Evolutionary conservation across 306 rosid genomes (phyloP).

Genomic region (Parietaria judaica): DNA sequence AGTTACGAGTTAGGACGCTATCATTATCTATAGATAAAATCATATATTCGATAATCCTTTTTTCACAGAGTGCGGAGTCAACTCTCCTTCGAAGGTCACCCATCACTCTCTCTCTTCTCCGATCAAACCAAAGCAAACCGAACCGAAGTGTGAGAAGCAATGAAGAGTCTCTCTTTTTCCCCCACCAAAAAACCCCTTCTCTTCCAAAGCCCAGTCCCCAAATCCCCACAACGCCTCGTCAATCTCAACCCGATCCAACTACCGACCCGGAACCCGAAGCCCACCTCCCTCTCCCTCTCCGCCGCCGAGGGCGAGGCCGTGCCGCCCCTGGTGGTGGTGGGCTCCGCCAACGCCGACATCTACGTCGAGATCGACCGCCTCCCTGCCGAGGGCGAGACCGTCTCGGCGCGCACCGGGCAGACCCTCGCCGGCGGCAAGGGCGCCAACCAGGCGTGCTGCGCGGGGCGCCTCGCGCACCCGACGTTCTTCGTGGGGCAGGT

Average conservation of each 20-base stretch:
- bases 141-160: not conserved
- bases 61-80: too few relatives aligned
- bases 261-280: slow-evolving; percentile 17
- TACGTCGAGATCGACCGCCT: slow-evolving; percentile 72
- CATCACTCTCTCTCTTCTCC: too few relatives aligned
- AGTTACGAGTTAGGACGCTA: too few relatives aligned
- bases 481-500: slow-evolving; percentile 81
- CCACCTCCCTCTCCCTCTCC: slow-evolving; percentile 25
- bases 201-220: slow-evolving; percentile 14
- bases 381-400: slow-evolving; percentile 62
- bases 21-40: too few relatives aligned
- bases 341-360: slow-evolving; percentile 87
- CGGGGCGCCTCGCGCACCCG: slow-evolving; percentile 61
- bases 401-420: slow-evolving; percentile 59
- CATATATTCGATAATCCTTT: too few relatives aligned
- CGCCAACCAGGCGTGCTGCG: slow-evolving; percentile 78
- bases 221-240: slow-evolving; percentile 24
- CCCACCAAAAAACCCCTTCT: slow-evolving; percentile 25
- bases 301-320: slow-evolving; percentile 18
- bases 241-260: slow-evolving; percentile 28
- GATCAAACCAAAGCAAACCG: too few relatives aligned
- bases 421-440: slow-evolving; percentile 85
- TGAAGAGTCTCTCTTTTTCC: slow-evolving; percentile 36
- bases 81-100: too few relatives aligned
- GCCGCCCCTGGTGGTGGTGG: slow-evolving; percentile 70